Conservation (phyloP, 2,329 filamentous ascomycete genomes). For the Trichophyton simii region DNA sequence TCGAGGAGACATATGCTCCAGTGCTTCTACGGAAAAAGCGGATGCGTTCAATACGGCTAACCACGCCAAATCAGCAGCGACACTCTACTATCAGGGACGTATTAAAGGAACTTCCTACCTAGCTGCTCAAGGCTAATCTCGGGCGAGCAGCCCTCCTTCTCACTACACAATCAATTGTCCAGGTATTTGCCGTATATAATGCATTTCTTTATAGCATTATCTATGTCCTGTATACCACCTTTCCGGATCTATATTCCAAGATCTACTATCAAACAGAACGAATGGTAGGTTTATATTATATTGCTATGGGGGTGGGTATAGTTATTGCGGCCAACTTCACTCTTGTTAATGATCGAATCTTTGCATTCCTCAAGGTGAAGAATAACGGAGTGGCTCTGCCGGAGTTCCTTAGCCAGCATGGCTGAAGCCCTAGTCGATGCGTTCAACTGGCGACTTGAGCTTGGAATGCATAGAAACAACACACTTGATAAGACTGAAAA, state of each 20-base stretch:
- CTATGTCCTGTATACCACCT: constrained; percentile 39
- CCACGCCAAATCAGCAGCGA: background rate
- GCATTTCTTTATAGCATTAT: constrained; percentile 51
- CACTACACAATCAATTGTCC: constrained; percentile 48
- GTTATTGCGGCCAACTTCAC: too few species aligned
- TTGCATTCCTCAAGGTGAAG: too few species aligned
- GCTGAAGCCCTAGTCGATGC: constrained; percentile 14
- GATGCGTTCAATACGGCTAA: constrained; percentile 12
- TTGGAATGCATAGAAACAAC: constrained; percentile 13
- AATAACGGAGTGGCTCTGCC: too few species aligned
- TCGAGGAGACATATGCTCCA: constrained; percentile 37
- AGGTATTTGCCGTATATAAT: constrained; percentile 43
- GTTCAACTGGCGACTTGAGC: constrained; percentile 18
- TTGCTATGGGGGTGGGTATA: too few species aligned
- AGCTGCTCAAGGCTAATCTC: background rate
- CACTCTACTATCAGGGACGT: background rate
- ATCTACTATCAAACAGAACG: constrained; percentile 24
- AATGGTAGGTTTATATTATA: constrained; percentile 34
- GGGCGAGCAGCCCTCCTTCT: constrained; percentile 29
- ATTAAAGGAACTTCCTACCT: background rate
- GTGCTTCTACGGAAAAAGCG: constrained; percentile 30
- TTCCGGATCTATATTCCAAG: background rate
- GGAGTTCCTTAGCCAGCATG: constrained; percentile 2
- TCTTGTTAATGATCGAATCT: too few species aligned
- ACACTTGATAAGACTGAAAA: constrained; percentile 5